A percentile compares a stretch with the other conserved stretches of the same genome.
phyloP scores from a whole-genome alignment of 306 rosid genomes.

The Acacia confusa region DNA sequence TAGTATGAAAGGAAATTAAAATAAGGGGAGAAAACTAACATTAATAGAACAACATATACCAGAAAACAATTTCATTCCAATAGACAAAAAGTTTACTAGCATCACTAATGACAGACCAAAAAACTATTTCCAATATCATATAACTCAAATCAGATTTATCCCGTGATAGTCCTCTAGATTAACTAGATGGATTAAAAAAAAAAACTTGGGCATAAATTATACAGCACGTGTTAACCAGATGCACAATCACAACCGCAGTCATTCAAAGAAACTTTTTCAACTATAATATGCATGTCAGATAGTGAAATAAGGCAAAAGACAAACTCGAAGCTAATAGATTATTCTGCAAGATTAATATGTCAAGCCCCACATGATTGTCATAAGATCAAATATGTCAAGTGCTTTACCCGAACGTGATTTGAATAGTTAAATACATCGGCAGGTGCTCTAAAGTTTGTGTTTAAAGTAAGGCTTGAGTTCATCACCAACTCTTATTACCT shows the following conservation, averaged over 20 bases:
- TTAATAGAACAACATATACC: background rate
- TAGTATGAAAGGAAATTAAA: background rate
- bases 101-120: background rate
- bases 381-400: slow-evolving; percentile 5
- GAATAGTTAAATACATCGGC: background rate
- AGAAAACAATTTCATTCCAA: background rate
- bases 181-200: background rate
- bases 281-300: background rate
- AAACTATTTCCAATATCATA: background rate
- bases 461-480: background rate
- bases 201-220: background rate
- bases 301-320: background rate
- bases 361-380: background rate
- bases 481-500: background rate
- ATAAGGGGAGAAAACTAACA: background rate
- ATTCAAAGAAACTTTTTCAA: background rate
- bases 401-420: background rate
- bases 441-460: background rate
- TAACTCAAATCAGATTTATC: background rate
- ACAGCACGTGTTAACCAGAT: background rate
- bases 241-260: background rate
- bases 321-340: background rate
- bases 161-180: background rate
- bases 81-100: background rate
- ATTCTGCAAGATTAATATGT: background rate